Conservation (phyloP, 345 rosid species). For the Lepidium africanum region DNA sequence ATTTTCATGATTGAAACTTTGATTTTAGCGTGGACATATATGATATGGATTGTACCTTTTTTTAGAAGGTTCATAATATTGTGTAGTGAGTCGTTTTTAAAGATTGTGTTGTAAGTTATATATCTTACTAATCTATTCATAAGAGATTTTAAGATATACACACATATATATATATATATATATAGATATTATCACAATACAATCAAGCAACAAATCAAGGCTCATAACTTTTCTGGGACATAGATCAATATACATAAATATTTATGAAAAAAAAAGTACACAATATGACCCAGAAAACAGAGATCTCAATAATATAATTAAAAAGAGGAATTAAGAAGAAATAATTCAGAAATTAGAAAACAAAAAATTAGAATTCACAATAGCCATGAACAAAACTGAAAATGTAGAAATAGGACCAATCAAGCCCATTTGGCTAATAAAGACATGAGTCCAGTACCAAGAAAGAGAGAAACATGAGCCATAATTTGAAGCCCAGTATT, state of each 20-base stretch:
- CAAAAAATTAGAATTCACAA: background rate
- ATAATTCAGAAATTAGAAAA: background rate
- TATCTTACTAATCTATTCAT: too few species aligned
- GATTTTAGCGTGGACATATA: too few species aligned
- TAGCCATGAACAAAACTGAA: background rate
- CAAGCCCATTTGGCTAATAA: slow-evolving; percentile 31
- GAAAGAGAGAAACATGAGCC: slow-evolving; percentile 37
- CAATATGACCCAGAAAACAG: background rate
- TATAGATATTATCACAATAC: background rate
- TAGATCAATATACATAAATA: background rate
- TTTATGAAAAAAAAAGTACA: background rate
- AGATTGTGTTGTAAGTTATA: too few species aligned
- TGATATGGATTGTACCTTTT: too few species aligned
- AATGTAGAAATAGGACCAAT: background rate
- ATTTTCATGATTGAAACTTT: too few species aligned
- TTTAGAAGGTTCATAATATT: too few species aligned
- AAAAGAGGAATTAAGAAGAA: background rate
- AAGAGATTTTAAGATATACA: too few species aligned
- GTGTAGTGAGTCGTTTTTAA: too few species aligned
- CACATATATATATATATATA: background rate
- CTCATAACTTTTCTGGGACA: slow-evolving; percentile 13
- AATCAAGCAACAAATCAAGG: slow-evolving; percentile 20
- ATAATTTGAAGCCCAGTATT: slow-evolving; percentile 41
- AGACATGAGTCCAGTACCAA: slow-evolving; percentile 52
- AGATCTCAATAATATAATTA: slow-evolving; percentile 9